Evolutionary conservation across 202 grass and related monocot species (phyloP).

Genomic region (Schoenoplectus tabernaemontani): DNA sequence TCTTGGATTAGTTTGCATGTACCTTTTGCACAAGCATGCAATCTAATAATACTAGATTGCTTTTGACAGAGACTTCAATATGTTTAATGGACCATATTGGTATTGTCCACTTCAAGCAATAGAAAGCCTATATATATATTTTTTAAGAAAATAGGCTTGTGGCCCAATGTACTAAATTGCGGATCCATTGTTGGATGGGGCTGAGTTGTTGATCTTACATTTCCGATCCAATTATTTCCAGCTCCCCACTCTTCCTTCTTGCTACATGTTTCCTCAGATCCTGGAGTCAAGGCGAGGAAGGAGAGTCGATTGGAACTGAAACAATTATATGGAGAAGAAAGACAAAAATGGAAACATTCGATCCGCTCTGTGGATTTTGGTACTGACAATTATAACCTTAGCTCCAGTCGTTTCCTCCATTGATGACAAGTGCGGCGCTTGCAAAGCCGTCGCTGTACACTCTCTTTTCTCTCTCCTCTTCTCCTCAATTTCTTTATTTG

Average conservation of each 20-base stretch:
- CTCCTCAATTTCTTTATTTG: background rate
- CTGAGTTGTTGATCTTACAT: background rate
- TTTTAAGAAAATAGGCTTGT: too few relatives aligned
- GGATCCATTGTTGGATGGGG: background rate
- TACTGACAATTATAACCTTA: background rate
- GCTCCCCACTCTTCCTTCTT: too few relatives aligned
- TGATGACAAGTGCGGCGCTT: constrained; percentile 80
- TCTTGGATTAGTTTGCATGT: too few relatives aligned
- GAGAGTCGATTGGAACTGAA: background rate
- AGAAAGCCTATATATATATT: too few relatives aligned
- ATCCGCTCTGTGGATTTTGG: constrained; percentile 29
- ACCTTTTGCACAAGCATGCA: too few relatives aligned
- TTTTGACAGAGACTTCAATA: too few relatives aligned
- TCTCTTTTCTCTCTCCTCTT: background rate
- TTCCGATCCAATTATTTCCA: background rate
- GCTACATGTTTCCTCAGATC: too few relatives aligned
- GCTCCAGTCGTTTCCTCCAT: constrained; percentile 36
- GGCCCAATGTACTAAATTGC: background rate
- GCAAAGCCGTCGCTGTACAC: constrained; percentile 74
- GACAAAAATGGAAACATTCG: constrained; percentile 33
- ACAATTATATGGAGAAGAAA: background rate
- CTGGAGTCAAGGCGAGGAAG: background rate
- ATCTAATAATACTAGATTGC: background rate
- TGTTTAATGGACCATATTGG: background rate
- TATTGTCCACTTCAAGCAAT: too few relatives aligned